Evolutionary conservation across 495 filamentous ascomycete species (phyloP).

Genomic region (Emericellopsis terricola): DNA sequence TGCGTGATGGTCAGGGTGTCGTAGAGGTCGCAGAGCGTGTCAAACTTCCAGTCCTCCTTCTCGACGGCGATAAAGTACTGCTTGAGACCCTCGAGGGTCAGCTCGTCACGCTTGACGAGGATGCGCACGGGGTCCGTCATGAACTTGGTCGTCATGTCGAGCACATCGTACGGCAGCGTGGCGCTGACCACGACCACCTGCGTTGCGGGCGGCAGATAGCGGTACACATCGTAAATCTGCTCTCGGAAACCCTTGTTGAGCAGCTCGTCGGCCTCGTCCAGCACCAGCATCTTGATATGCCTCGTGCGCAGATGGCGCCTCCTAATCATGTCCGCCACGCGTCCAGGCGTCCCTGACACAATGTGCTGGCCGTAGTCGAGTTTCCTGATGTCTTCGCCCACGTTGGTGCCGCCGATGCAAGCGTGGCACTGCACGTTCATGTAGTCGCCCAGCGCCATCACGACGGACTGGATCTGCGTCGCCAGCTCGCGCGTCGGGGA

Average conservation of each 20-base stretch:
- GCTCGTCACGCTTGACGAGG: slow-evolving; percentile 97
- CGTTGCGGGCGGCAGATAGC: slow-evolving; percentile 88
- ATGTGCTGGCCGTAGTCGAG: slow-evolving; percentile 92
- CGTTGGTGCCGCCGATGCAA: slow-evolving; percentile 96
- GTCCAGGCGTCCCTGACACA: slow-evolving; percentile 90
- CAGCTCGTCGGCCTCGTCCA: slow-evolving; percentile 98
- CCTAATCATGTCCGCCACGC: slow-evolving; percentile 98
- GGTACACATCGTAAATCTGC: slow-evolving; percentile 99
- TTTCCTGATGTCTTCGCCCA: slow-evolving; percentile 93
- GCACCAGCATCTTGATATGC: slow-evolving; percentile 97
- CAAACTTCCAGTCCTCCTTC: slow-evolving; percentile 99
- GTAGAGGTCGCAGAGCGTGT: slow-evolving; percentile 96
- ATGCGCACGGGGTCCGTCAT: slow-evolving; percentile 99
- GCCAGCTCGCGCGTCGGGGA: slow-evolving; percentile 95
- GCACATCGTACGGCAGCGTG: slow-evolving; percentile 95
- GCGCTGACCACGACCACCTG: slow-evolving; percentile 95
- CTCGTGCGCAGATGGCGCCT: slow-evolving; percentile 85
- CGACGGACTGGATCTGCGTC: slow-evolving; percentile 97
- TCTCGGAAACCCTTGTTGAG: slow-evolving; percentile 94
- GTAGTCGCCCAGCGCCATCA: slow-evolving; percentile 96
- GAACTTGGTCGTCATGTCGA: slow-evolving; percentile 99
- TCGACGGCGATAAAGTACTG: slow-evolving; percentile 99
- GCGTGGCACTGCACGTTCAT: slow-evolving; percentile 99
- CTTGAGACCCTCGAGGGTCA: slow-evolving; percentile 98
- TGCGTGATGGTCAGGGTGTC: slow-evolving; percentile 99